Evolutionary conservation across 1,284 basidiomycete species (phyloP).

Genomic region (Fomitopsis pinicola): DNA sequence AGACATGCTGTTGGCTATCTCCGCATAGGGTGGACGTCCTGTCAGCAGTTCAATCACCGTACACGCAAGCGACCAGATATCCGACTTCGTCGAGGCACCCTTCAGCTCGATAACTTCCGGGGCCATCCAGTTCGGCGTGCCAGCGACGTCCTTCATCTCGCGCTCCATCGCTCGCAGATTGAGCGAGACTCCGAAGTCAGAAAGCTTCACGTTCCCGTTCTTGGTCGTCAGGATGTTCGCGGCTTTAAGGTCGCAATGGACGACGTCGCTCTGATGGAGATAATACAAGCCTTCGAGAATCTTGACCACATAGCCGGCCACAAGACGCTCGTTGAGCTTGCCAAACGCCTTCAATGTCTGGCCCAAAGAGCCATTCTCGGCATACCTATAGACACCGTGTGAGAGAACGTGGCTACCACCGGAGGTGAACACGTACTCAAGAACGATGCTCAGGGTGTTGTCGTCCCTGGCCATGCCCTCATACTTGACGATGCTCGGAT

Average conservation of each 20-base stretch:
- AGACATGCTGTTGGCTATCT: conserved; percentile 82
- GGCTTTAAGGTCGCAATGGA: conserved; percentile 94
- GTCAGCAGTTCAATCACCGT: conserved; percentile 92
- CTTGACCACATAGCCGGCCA: conserved; percentile 88
- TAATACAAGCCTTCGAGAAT: conserved; percentile 92
- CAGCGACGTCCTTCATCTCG: conserved; percentile 84
- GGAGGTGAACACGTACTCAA: conserved; percentile 64
- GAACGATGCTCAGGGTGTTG: conserved; percentile 83
- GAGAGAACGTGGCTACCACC: conserved; percentile 10
- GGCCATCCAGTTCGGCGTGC: conserved; percentile 98
- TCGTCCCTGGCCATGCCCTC: conserved; percentile 92
- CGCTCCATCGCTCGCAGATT: conserved; percentile 94
- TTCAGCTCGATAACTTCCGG: conserved; percentile 90
- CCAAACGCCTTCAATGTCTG: conserved; percentile 91
- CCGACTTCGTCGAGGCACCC: conserved; percentile 71
- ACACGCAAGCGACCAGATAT: conserved; percentile 93
- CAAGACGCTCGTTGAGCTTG: conserved; percentile 84
- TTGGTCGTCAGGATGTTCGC: conserved; percentile 98
- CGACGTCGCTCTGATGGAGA: conserved; percentile 78
- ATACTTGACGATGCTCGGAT: conserved; percentile 94
- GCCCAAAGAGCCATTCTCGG: conserved; percentile 90
- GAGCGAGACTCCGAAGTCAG: conserved; percentile 98
- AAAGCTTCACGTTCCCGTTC: conserved; percentile 96
- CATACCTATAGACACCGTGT: conserved; percentile 55
- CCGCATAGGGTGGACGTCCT: conserved; percentile 87